These are phyloP conservation scores for Skeletonema marinoi DNA, from an alignment of 108 stramenopile species.

Conservation along the genomic window DNA sequence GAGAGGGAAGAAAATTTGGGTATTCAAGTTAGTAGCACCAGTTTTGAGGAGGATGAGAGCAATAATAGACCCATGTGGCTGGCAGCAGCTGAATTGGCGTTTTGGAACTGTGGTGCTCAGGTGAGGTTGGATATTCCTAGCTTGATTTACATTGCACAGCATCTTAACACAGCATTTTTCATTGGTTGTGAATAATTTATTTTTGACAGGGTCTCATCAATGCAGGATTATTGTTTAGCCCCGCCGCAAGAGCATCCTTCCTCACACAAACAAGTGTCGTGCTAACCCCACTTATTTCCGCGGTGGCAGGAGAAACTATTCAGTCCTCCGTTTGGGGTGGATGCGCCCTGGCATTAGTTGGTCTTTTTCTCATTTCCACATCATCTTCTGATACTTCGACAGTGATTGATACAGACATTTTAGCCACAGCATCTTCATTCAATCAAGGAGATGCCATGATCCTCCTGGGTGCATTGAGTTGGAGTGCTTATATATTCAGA, in stretches of 20 bases:
- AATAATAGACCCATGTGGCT: slow-evolving; percentile 33
- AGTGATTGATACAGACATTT: background rate
- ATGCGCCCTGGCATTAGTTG: slow-evolving; percentile 53
- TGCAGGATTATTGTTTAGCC: slow-evolving; percentile 55
- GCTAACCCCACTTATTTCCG: slow-evolving; percentile 68
- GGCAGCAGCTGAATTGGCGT: slow-evolving; percentile 61
- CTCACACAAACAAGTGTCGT: slow-evolving; percentile 73
- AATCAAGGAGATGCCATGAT: slow-evolving; percentile 58
- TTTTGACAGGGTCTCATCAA: slow-evolving; percentile 49
- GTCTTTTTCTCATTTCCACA: slow-evolving; percentile 51
- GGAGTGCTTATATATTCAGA: slow-evolving; percentile 69
- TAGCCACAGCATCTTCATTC: slow-evolving; percentile 21
- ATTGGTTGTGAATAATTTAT: background rate
- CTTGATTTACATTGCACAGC: background rate
- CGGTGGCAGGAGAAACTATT: slow-evolving; percentile 52
- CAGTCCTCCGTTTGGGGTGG: slow-evolving; percentile 49
- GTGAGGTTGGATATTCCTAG: background rate
- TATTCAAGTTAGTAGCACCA: background rate
- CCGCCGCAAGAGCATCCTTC: slow-evolving; percentile 64
- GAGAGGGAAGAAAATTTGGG: background rate
- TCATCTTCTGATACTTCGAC: slow-evolving; percentile 16
- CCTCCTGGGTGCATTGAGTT: slow-evolving; percentile 63
- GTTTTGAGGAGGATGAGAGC: background rate
- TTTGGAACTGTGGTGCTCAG: slow-evolving; percentile 68
- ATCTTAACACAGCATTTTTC: background rate